Percentiles rank a stretch among this genome's conserved stretches.
These are phyloP conservation scores for Penicilliopsis zonata DNA, from an alignment of 495 filamentous ascomycete species.

Conservation along the genomic window DNA sequence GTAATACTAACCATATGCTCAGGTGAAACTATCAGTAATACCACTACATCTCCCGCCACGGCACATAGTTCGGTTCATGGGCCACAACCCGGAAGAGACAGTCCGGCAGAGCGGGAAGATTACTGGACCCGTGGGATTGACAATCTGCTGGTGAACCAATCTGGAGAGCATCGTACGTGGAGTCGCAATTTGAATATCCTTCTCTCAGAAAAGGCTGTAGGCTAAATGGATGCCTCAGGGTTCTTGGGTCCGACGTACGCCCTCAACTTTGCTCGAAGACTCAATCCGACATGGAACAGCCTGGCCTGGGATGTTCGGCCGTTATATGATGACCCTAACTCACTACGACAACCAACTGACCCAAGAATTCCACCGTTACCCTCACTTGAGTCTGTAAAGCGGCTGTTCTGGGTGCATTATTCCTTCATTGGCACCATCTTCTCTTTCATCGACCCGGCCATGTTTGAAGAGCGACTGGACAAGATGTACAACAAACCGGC, in stretches of 20 bases:
- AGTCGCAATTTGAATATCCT: too few species aligned
- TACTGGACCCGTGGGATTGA: slow-evolving; percentile 30
- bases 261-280: slow-evolving; percentile 23
- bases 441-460: slow-evolving; percentile 28
- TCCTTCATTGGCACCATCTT: slow-evolving; percentile 42
- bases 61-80: slow-evolving; percentile 4
- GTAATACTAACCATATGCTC: too few species aligned
- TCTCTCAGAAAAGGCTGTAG: too few species aligned
- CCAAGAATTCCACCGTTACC: slow-evolving; percentile 24
- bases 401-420: slow-evolving; percentile 36
- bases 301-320: slow-evolving; percentile 29
- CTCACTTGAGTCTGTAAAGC: slow-evolving; percentile 30
- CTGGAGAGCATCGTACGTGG: slow-evolving; percentile 25
- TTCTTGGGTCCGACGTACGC: too few species aligned
- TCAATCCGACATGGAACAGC: slow-evolving; percentile 21
- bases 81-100: slow-evolving; percentile 10
- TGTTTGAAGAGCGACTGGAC: slow-evolving; percentile 30
- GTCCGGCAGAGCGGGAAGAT: slow-evolving; percentile 20
- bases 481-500: slow-evolving; percentile 24
- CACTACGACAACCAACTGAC: slow-evolving; percentile 15
- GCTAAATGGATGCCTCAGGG: too few species aligned
- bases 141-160: slow-evolving; percentile 21
- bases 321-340: slow-evolving; percentile 24
- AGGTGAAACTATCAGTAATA: too few species aligned
- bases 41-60: too few species aligned